Percentiles rank a stretch among this genome's conserved stretches.
Evolutionary conservation across 805 yeast genomes (phyloP).

Genomic region (Helenozyma rhizophorensis): DNA sequence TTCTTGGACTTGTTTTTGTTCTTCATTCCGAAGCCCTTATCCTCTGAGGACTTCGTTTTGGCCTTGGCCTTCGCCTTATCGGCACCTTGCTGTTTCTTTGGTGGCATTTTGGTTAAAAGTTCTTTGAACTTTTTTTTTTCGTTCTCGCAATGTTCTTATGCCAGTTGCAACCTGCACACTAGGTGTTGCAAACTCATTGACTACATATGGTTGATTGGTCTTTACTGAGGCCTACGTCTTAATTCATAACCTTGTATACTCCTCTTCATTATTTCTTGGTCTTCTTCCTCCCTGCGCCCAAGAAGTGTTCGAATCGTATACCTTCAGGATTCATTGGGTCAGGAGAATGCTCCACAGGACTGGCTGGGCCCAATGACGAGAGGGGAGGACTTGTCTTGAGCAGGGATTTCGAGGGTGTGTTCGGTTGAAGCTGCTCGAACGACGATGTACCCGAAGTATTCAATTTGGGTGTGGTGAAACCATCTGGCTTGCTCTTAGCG

Average conservation of each 20-base stretch:
- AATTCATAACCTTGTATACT: too few species aligned
- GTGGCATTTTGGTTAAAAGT: constrained; percentile 53
- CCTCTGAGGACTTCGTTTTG: constrained; percentile 60
- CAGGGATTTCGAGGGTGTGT: constrained; percentile 1
- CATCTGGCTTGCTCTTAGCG: constrained; percentile 17
- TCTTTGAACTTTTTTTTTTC: constrained; percentile 4
- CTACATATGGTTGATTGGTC: too few species aligned
- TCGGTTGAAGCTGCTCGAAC: constrained; percentile 2
- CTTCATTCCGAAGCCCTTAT: constrained; percentile 93
- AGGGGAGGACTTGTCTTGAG: constrained; percentile 2
- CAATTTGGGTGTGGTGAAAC: constrained; percentile 20
- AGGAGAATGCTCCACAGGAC: constrained; percentile 2
- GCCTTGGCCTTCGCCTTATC: constrained; percentile 66
- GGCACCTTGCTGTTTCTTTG: constrained; percentile 57
- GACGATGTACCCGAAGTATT: constrained; percentile 1
- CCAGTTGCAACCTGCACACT: constrained; percentile 2
- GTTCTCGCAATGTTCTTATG: not conserved
- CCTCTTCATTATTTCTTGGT: too few species aligned
- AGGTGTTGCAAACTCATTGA: constrained; percentile 8
- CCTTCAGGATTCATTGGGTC: not conserved
- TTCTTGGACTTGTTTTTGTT: constrained; percentile 92
- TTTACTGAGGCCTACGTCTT: too few species aligned
- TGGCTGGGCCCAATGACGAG: not conserved
- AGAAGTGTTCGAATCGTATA: constrained; percentile 1
- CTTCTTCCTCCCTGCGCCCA: not conserved